These are phyloP conservation scores for Cucurbita pepo DNA, from an alignment of 306 rosid species.

Conservation along the genomic window DNA sequence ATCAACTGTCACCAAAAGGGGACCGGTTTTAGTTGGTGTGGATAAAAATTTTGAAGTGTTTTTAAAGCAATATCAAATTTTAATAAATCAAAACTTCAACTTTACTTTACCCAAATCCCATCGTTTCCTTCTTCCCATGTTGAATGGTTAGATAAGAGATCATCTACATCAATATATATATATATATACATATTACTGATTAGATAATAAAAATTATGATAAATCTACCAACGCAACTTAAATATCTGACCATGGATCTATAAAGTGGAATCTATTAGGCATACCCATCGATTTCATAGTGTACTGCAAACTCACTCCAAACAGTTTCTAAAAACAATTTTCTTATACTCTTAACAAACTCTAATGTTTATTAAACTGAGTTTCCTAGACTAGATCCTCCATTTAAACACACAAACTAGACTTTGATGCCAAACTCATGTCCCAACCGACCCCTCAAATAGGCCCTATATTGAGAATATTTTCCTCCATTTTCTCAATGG, in stretches of 20 bases:
- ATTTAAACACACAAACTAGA: background rate
- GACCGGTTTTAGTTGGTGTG: background rate
- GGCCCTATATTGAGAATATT: background rate
- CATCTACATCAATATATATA: too few species aligned
- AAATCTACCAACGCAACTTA: background rate
- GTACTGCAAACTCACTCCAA: background rate
- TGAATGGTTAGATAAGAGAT: too few species aligned
- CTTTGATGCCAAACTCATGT: background rate
- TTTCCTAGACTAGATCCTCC: background rate
- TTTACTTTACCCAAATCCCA: background rate
- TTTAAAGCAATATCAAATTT: constrained; percentile 19
- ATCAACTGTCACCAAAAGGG: background rate
- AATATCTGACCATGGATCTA: too few species aligned
- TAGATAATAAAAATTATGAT: background rate
- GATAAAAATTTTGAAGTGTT: background rate
- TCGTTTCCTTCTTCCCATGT: background rate
- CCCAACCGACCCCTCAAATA: background rate
- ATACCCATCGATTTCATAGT: background rate
- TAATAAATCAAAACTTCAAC: background rate
- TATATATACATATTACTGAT: too few species aligned
- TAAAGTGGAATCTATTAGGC: background rate
- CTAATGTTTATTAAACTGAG: background rate
- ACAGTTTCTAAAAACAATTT: background rate
- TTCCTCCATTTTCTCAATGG: background rate
- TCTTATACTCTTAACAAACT: background rate